Base-by-base conservation (phyloP, 306 rosid genomes). In the Inga laurina region DNA sequence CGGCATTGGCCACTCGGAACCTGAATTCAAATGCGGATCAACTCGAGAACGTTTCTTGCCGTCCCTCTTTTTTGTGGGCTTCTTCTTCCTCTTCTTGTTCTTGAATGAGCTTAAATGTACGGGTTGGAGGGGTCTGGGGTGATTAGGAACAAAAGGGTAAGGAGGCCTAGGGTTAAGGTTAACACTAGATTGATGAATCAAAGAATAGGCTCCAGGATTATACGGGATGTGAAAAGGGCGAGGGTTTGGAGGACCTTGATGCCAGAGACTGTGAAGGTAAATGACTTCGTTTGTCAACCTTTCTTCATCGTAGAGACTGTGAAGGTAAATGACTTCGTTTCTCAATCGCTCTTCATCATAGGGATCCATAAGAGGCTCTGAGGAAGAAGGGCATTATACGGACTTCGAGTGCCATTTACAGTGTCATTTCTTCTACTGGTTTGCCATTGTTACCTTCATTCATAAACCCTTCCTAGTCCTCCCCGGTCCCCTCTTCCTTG, bases 1-100 rank as follows among this genome's bases (percentile, higher is more conserved):
- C 9, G 82, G 72, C 27, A 82, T 72, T 4, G 93, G 91, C 92
- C 90, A 89, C 3, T 73, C 81, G 3, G 35, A 62, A 68, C 80
- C 88, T 54, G 82, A 82, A 49, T 70, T 68, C 19, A 51, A 54
- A 2, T 30, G 7, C 15, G 75, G 54, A 19, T 41, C 52, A 15
- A 24, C 34, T 44, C 24, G 75, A 43, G 16, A 43, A 54, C 10
- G 19, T 12, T 71, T 44, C 35, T 22, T 43, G 1, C 10, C 12
- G 39, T 14, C 19, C 70, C 39, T 64, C 37, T 15, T 14, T 14
- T 32, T 30, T 64, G 5, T 13, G 65, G 46, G 46, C 75, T 71
- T 71, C 34, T 10, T 21, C 75, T 71, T 43, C 35, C 4, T 8
- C 34, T 70, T 21, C 18, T 9, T 68, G 4, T 37, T 68, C 73